A percentile compares a stretch with the other conserved stretches of the same genome.
Conservation (phyloP, 2,329 filamentous ascomycete species). For the Claviceps purpurea region DNA sequence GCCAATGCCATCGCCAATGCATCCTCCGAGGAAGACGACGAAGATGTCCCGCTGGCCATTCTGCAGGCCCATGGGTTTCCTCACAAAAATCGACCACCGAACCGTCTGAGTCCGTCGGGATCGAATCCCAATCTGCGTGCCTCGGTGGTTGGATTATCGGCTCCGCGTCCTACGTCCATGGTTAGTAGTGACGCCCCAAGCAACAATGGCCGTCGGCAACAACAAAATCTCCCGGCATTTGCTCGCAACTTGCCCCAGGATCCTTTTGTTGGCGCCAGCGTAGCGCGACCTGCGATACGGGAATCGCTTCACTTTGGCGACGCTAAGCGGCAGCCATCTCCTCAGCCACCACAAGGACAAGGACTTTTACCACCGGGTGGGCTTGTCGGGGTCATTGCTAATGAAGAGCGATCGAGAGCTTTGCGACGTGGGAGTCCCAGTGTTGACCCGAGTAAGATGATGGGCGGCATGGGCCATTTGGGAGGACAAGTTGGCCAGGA, state of each 20-base stretch:
- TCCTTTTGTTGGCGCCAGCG: constrained; percentile 67
- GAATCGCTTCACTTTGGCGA: constrained; percentile 60
- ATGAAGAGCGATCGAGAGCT: constrained; percentile 66
- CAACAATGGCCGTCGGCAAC: constrained; percentile 17
- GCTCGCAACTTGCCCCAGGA: constrained; percentile 71
- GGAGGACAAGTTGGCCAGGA: constrained; percentile 31
- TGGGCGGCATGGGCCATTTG: constrained; percentile 21
- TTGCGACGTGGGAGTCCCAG: constrained; percentile 69
- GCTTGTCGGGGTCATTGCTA: constrained; percentile 77
- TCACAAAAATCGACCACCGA: constrained; percentile 61
- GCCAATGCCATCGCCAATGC: constrained; percentile 34
- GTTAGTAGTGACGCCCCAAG: constrained; percentile 18
- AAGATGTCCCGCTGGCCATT: constrained; percentile 77
- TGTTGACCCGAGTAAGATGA: constrained; percentile 32
- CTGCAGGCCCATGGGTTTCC: constrained; percentile 83
- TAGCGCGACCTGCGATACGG: constrained; percentile 58
- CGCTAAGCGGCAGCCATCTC: constrained; percentile 27
- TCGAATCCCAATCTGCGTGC: constrained; percentile 62
- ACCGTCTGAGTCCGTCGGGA: constrained; percentile 46
- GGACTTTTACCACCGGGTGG: constrained; percentile 52
- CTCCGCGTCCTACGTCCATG: constrained; percentile 41
- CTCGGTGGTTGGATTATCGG: constrained; percentile 29
- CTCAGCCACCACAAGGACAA: constrained; percentile 23
- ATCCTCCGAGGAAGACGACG: constrained; percentile 76
- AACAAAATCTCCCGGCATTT: constrained; percentile 58